Conservation (phyloP, 768 basidiomycete genomes). For the Wakefieldia striispora region DNA sequence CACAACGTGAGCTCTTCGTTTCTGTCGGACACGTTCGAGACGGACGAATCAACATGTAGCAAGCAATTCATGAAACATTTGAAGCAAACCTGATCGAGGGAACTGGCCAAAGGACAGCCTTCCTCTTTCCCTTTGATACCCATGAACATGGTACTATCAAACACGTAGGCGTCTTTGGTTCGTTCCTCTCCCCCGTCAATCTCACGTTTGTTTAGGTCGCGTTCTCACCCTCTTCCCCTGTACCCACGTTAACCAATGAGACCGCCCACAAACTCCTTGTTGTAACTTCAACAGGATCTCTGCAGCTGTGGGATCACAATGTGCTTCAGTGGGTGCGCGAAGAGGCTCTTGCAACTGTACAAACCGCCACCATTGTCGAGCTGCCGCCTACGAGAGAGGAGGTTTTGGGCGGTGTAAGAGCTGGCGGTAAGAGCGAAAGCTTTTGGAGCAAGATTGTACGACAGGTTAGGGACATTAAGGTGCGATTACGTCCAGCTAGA, state of each 20-base stretch:
- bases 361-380: conserved; percentile 69
- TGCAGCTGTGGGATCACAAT: conserved; percentile 71
- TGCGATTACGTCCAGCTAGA: conserved; percentile 19
- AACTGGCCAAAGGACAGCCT: conserved; percentile 47
- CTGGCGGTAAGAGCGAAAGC: conserved; percentile 34
- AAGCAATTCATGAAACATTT: conserved; percentile 52
- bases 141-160: conserved; percentile 61
- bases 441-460: conserved; percentile 51
- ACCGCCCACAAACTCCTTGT: conserved; percentile 44
- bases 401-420: conserved; percentile 9
- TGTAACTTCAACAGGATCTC: conserved; percentile 71
- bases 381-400: conserved; percentile 56
- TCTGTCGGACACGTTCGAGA: not conserved
- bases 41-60: conserved; percentile 34
- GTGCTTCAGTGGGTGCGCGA: conserved; percentile 74
- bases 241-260: conserved; percentile 33
- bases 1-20: conserved; percentile 44
- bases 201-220: conserved; percentile 40
- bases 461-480: conserved; percentile 61
- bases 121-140: conserved; percentile 66
- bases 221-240: conserved; percentile 45
- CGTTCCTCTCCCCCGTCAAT: not conserved
- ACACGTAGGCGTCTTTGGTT: conserved; percentile 46
- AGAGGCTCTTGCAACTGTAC: conserved; percentile 67
- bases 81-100: conserved; percentile 46